Conservation (phyloP, 2,329 filamentous ascomycete genomes). For the Rutstroemia sp. region DNA sequence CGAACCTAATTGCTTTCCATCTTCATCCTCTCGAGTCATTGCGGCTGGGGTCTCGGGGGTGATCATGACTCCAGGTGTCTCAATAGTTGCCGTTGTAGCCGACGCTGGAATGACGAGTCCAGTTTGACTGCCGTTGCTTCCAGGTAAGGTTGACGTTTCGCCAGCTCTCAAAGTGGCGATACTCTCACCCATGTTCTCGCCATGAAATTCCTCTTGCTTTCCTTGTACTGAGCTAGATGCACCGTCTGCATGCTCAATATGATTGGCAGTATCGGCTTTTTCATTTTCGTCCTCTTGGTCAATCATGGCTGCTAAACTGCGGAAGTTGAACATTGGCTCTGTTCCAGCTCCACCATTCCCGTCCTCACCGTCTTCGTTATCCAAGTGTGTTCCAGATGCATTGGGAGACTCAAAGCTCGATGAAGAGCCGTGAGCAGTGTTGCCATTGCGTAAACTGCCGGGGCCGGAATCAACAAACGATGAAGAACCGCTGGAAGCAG, state of each 20-base stretch:
- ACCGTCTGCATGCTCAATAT: conserved; percentile 23
- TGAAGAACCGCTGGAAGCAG: conserved; percentile 75
- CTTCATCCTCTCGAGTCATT: conserved; percentile 14
- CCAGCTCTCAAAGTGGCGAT: conserved; percentile 23
- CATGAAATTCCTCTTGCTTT: conserved; percentile 5
- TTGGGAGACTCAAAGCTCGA: conserved; percentile 44
- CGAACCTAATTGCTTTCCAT: conserved; percentile 24
- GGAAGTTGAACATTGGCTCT: conserved; percentile 88
- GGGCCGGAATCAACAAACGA: conserved; percentile 63
- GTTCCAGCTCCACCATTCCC: conserved; percentile 42
- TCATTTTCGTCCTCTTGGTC: conserved; percentile 48
- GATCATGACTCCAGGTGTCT: conserved; percentile 23
- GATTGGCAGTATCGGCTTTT: conserved; percentile 18
- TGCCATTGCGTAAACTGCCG: conserved; percentile 34
- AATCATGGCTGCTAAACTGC: conserved; percentile 78
- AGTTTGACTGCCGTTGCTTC: not conserved
- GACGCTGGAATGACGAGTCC: conserved; percentile 3
- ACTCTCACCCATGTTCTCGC: conserved; percentile 20
- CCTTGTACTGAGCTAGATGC: conserved; percentile 14
- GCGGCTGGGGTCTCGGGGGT: conserved; percentile 25
- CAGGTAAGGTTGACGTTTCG: not conserved
- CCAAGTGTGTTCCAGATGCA: conserved; percentile 47
- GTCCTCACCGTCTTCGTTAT: conserved; percentile 39
- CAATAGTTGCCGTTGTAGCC: conserved; percentile 13
- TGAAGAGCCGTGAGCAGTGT: conserved; percentile 31